These are phyloP conservation scores for Paecilomyces niveus DNA, from an alignment of 2,329 filamentous ascomycete species.

Conservation along the genomic window DNA sequence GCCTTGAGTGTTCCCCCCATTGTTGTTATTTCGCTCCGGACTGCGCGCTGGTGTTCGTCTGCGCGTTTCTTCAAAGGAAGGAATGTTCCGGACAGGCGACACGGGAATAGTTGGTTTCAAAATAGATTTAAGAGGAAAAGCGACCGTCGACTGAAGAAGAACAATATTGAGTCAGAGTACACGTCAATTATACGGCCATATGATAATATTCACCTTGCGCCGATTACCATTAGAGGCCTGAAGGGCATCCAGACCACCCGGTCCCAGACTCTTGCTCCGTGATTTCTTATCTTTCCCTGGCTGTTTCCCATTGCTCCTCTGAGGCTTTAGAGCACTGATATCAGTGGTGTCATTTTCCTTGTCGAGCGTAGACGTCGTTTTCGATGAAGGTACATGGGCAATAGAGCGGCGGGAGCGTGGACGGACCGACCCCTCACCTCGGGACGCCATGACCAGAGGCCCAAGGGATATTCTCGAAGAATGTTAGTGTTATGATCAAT, in stretches of 20 bases:
- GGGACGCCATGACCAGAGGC: slow-evolving; percentile 23
- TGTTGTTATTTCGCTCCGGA: slow-evolving; percentile 13
- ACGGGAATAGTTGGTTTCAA: slow-evolving; percentile 68
- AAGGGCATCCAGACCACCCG: slow-evolving; percentile 77
- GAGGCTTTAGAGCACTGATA: slow-evolving; percentile 41
- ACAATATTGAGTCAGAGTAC: slow-evolving; percentile 1
- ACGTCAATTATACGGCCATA: slow-evolving; percentile 2
- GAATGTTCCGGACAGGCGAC: slow-evolving; percentile 59
- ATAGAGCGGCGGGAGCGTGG: slow-evolving; percentile 62
- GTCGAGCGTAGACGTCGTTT: slow-evolving; percentile 46
- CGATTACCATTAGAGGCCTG: slow-evolving; percentile 70
- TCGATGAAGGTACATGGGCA: slow-evolving; percentile 49
- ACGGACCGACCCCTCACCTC: slow-evolving; percentile 25
- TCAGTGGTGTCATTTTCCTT: slow-evolving; percentile 75
- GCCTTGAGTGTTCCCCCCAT: slow-evolving; percentile 11
- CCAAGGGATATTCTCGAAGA: background rate
- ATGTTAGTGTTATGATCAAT: background rate
- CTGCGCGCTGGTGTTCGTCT: slow-evolving; percentile 32
- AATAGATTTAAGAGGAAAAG: slow-evolving; percentile 57
- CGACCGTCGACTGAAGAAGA: slow-evolving; percentile 28
- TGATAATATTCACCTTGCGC: slow-evolving; percentile 58
- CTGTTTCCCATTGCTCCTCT: slow-evolving; percentile 22
- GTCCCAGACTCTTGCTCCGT: slow-evolving; percentile 92
- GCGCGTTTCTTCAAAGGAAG: slow-evolving; percentile 49
- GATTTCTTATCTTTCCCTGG: slow-evolving; percentile 55